These are phyloP conservation scores for Obba rivulosa DNA, from an alignment of 768 basidiomycete genomes.

Conservation along the genomic window DNA sequence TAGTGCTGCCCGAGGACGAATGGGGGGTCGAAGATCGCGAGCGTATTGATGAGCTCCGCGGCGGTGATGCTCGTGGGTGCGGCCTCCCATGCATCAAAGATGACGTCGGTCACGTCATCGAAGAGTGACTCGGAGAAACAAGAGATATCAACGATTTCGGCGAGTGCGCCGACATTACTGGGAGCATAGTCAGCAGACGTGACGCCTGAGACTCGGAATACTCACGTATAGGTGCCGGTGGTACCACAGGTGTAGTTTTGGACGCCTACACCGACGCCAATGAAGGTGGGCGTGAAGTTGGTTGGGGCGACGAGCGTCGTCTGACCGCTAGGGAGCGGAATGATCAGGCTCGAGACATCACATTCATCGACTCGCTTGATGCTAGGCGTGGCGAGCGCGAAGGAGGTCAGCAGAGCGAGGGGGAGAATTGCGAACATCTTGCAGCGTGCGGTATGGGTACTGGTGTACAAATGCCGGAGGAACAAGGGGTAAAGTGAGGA, in stretches of 20 bases:
- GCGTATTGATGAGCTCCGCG: constrained; percentile 13
- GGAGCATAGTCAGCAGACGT: neutral
- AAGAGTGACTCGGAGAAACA: constrained; percentile 23
- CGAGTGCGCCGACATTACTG: constrained; percentile 39
- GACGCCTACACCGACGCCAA: constrained; percentile 42
- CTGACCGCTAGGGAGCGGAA: constrained; percentile 25
- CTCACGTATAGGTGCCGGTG: neutral
- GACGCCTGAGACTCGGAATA: neutral
- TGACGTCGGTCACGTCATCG: constrained; percentile 25
- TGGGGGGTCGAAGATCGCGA: constrained; percentile 16
- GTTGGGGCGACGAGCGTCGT: constrained; percentile 32
- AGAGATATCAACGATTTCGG: constrained; percentile 27
- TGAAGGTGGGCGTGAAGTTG: constrained; percentile 29
- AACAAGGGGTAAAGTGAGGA: neutral
- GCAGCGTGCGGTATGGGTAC: neutral
- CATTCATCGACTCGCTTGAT: constrained; percentile 14
- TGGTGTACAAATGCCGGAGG: neutral
- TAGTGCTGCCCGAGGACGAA: constrained; percentile 29
- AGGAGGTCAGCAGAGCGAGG: constrained; percentile 4
- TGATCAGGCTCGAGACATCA: constrained; percentile 16
- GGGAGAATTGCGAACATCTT: neutral
- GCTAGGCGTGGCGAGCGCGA: constrained; percentile 10
- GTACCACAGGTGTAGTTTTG: constrained; percentile 51
- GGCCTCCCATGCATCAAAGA: constrained; percentile 21
- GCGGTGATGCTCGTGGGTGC: constrained; percentile 12